A percentile compares a stretch with the other conserved stretches of the same genome.
Evolutionary conservation across 1,284 basidiomycete genomes (phyloP).

Genomic region (Lignosus rhinocerotis): DNA sequence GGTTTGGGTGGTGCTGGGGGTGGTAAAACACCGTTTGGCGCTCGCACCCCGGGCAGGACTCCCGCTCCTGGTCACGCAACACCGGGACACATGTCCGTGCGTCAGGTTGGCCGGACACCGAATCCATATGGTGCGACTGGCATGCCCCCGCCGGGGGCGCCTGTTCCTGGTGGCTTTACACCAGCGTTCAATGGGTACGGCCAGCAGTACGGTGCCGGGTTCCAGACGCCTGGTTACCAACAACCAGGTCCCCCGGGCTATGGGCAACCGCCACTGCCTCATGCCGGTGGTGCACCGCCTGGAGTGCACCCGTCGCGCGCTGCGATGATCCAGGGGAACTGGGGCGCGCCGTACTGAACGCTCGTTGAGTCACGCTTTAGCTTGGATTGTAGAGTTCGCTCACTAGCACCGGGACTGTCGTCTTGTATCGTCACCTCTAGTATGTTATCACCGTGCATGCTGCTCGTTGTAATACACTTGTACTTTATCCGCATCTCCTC

Average conservation of each 20-base stretch:
- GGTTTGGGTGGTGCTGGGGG: slow-evolving; percentile 45
- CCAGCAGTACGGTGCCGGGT: slow-evolving; percentile 41
- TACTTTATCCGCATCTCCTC: slow-evolving; percentile 13
- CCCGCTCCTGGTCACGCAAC: slow-evolving; percentile 65
- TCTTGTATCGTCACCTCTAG: slow-evolving; percentile 13
- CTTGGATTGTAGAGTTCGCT: not conserved
- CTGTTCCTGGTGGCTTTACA: slow-evolving; percentile 21
- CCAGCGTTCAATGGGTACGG: slow-evolving; percentile 21
- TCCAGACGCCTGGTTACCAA: slow-evolving; percentile 57
- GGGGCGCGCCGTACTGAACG: slow-evolving; percentile 17
- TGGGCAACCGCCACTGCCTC: slow-evolving; percentile 41
- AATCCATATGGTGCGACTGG: slow-evolving; percentile 60
- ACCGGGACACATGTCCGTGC: slow-evolving; percentile 73
- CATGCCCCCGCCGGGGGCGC: slow-evolving; percentile 26
- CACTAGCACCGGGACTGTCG: slow-evolving; percentile 4
- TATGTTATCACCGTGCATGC: slow-evolving; percentile 20
- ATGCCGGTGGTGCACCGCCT: slow-evolving; percentile 38
- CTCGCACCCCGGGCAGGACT: slow-evolving; percentile 74
- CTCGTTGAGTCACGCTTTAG: not conserved
- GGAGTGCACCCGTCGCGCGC: slow-evolving; percentile 67
- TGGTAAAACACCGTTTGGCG: slow-evolving; percentile 80
- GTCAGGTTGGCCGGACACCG: slow-evolving; percentile 69
- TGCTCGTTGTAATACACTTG: slow-evolving; percentile 23
- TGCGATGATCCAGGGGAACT: slow-evolving; percentile 52
- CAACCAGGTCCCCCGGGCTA: slow-evolving; percentile 42